A percentile compares a stretch with the other conserved stretches of the same genome.
Evolutionary conservation across 2,329 filamentous ascomycete species (phyloP).

Genomic region (Sarocladiaceae sp.): DNA sequence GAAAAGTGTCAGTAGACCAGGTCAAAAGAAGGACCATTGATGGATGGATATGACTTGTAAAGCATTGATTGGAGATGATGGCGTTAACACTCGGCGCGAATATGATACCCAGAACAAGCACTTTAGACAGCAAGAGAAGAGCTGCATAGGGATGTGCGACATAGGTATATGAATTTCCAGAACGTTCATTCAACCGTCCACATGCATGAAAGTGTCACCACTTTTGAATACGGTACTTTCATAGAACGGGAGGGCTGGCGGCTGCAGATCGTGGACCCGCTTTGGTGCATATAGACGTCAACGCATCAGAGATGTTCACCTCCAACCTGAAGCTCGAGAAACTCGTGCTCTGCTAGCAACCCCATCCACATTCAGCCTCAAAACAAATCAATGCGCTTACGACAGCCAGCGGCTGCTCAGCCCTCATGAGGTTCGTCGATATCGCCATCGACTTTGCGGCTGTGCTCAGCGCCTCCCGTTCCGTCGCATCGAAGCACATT

Average conservation of each 20-base stretch:
- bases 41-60: not conserved
- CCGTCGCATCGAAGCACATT: conserved; percentile 57
- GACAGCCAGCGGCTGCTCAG: conserved; percentile 18
- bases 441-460: conserved; percentile 63
- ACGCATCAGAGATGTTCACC: not conserved
- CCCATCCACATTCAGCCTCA: not conserved
- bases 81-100: no score
- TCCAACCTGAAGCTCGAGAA: not conserved
- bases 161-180: no score
- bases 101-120: conserved; percentile 3
- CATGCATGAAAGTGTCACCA: no score
- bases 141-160: not conserved
- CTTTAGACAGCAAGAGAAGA: no score
- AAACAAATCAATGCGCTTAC: conserved; percentile 17
- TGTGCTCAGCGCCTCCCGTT: conserved; percentile 62
- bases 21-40: conserved; percentile 14
- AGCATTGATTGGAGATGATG: not conserved
- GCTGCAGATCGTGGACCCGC: not conserved
- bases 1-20: conserved; percentile 24
- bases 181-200: no score
- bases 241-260: no score
- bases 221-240: no score
- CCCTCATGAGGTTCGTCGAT: conserved; percentile 55
- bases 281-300: conserved; percentile 8
- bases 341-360: not conserved